Evolutionary conservation across 306 rosid species (phyloP).

Genomic region (Astragalus membranaceus): DNA sequence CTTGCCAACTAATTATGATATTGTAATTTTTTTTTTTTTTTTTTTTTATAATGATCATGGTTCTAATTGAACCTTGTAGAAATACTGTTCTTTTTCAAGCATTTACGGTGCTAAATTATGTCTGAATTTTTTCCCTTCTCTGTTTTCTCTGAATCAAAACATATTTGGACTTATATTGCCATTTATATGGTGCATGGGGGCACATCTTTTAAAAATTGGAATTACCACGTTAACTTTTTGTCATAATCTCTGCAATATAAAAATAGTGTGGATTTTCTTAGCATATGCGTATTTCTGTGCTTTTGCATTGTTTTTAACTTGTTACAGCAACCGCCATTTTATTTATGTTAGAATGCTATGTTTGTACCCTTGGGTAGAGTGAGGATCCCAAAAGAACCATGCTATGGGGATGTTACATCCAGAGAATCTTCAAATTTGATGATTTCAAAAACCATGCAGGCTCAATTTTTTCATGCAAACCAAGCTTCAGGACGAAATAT

Average conservation of each 20-base stretch:
- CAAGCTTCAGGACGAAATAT: background rate
- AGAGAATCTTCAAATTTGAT: background rate
- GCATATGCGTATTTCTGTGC: background rate
- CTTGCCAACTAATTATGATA: background rate
- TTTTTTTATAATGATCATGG: background rate
- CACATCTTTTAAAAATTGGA: background rate
- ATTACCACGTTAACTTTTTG: background rate
- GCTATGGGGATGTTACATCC: background rate
- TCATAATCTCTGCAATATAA: background rate
- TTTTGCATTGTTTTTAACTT: background rate
- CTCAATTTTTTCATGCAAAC: background rate
- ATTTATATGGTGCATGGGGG: background rate
- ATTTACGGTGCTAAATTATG: background rate
- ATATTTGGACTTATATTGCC: background rate
- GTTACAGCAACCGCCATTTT: background rate
- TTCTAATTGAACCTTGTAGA: background rate
- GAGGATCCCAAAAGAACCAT: background rate
- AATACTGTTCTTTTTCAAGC: background rate
- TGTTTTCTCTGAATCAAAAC: background rate
- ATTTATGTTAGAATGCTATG: background rate
- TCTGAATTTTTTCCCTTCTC: background rate
- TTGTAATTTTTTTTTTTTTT: background rate
- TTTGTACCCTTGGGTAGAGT: background rate
- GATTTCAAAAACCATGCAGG: background rate
- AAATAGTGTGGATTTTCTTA: background rate